A percentile compares a stretch with the other conserved stretches of the same genome.
Conservation (phyloP, 1,139 yeast genomes). For the Hansenula anomala region DNA sequence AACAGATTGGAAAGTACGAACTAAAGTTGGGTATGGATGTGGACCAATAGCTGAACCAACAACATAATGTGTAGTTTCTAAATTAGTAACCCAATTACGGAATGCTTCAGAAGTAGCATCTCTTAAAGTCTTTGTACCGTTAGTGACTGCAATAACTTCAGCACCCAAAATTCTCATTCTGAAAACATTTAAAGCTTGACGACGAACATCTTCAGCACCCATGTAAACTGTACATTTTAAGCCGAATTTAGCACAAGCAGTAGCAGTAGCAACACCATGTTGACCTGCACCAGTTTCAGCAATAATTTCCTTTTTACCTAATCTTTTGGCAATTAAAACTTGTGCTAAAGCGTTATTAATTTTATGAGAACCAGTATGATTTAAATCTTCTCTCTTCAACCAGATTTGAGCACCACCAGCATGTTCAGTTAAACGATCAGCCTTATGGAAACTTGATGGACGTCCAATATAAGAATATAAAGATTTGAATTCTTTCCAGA, state of each 20-base stretch:
- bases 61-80: slow-evolving; percentile 83
- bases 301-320: slow-evolving; percentile 85
- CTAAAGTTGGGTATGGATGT: slow-evolving; percentile 97
- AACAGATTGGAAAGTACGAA: slow-evolving; percentile 96
- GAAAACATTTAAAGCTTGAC: slow-evolving; percentile 97
- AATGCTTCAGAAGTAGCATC: slow-evolving; percentile 98
- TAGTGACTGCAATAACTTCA: slow-evolving; percentile 84
- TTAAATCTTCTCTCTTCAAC: slow-evolving; percentile 96
- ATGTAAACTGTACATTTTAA: slow-evolving; percentile 91
- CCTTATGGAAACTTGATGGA: slow-evolving; percentile 88
- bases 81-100: slow-evolving; percentile 89
- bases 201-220: slow-evolving; percentile 99
- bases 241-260: slow-evolving; percentile 98
- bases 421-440: slow-evolving; percentile 81
- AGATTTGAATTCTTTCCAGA: slow-evolving; percentile 89
- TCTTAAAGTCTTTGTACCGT: slow-evolving; percentile 93
- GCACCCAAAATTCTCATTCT: slow-evolving; percentile 98
- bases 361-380: slow-evolving; percentile 97
- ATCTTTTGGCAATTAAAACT: slow-evolving; percentile 82
- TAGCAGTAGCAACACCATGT: slow-evolving; percentile 99
- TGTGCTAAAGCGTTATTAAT: slow-evolving; percentile 96
- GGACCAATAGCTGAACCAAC: slow-evolving; percentile 99
- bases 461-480: slow-evolving; percentile 91
- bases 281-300: slow-evolving; percentile 99
- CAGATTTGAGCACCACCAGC: slow-evolving; percentile 98